These are phyloP conservation scores for Orobanche coerulescens DNA, from an alignment of 257 asterid genomes.

Conservation along the genomic window DNA sequence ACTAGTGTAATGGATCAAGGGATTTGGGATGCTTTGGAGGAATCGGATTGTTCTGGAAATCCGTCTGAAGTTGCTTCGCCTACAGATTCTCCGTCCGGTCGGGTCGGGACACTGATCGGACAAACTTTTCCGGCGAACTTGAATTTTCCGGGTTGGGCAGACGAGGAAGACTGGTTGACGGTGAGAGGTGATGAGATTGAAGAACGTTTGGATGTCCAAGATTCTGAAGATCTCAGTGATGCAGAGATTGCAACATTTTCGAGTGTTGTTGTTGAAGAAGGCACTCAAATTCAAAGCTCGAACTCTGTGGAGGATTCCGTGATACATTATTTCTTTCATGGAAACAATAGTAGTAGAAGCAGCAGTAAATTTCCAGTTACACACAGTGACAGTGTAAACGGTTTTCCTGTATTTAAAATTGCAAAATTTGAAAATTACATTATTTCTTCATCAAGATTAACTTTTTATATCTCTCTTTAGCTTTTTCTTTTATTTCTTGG, in stretches of 20 bases:
- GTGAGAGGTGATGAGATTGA: slow-evolving; percentile 40
- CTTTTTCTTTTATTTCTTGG: background rate
- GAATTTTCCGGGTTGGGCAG: slow-evolving; percentile 21
- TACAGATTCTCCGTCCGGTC: slow-evolving; percentile 28
- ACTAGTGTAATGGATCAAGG: too few relatives aligned
- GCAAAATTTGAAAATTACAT: slow-evolving; percentile 17
- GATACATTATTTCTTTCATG: slow-evolving; percentile 22
- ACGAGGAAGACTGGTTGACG: slow-evolving; percentile 59
- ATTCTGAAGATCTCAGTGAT: slow-evolving; percentile 15
- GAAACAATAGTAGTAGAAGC: slow-evolving; percentile 6
- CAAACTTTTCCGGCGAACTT: slow-evolving; percentile 4
- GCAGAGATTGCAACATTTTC: background rate
- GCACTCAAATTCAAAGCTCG: slow-evolving; percentile 19
- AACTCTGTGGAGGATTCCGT: slow-evolving; percentile 18
- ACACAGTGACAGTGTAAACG: slow-evolving; percentile 16
- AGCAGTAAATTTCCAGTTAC: background rate
- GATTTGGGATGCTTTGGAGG: slow-evolving; percentile 57
- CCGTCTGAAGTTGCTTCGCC: slow-evolving; percentile 14
- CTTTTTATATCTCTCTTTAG: background rate
- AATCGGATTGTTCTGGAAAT: slow-evolving; percentile 19
- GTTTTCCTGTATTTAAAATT: slow-evolving; percentile 18
- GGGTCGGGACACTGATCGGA: slow-evolving; percentile 39
- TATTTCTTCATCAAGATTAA: slow-evolving; percentile 19
- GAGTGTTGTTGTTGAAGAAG: slow-evolving; percentile 21
- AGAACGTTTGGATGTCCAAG: slow-evolving; percentile 23